Percentiles rank a stretch among this genome's conserved stretches.
Conservation (phyloP, 371 early-diverging fungal species). For the Saksenaea vasiformis region DNA sequence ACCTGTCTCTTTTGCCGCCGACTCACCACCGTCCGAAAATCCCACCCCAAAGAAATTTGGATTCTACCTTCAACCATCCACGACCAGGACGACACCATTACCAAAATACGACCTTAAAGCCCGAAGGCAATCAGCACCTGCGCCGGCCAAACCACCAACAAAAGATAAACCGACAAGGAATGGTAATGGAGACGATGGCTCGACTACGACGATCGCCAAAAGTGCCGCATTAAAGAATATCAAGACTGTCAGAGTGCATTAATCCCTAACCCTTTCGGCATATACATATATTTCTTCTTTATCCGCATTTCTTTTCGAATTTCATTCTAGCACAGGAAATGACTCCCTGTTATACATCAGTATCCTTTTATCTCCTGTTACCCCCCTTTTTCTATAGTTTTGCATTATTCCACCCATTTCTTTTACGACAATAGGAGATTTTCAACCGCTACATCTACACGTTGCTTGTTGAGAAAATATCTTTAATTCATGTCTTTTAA, state of each 20-base stretch:
- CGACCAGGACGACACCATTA: constrained; percentile 18
- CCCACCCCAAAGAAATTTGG: not conserved
- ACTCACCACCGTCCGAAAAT: not conserved
- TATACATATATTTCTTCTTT: not conserved
- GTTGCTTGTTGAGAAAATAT: too few species aligned
- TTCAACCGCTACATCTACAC: too few species aligned
- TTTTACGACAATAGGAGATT: too few species aligned
- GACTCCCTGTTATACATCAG: not conserved
- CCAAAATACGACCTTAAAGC: constrained; percentile 15
- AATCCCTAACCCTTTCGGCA: constrained; percentile 2
- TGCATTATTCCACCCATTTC: too few species aligned
- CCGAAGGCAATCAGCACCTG: constrained; percentile 29
- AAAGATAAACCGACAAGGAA: not conserved
- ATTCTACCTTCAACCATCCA: constrained; percentile 13
- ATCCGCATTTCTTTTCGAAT: not conserved
- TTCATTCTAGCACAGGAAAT: not conserved
- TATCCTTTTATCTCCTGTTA: not conserved
- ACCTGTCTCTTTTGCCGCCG: constrained; percentile 22
- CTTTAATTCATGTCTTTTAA: too few species aligned
- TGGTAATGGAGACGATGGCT: constrained; percentile 3
- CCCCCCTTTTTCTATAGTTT: not conserved
- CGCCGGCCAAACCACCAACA: constrained; percentile 9
- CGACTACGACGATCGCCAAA: not conserved
- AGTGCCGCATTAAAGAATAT: constrained; percentile 21
- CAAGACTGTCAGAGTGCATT: constrained; percentile 38